Evolutionary conservation across 2,329 filamentous ascomycete genomes (phyloP).

Genomic region (Aspergillus ochraceus): DNA sequence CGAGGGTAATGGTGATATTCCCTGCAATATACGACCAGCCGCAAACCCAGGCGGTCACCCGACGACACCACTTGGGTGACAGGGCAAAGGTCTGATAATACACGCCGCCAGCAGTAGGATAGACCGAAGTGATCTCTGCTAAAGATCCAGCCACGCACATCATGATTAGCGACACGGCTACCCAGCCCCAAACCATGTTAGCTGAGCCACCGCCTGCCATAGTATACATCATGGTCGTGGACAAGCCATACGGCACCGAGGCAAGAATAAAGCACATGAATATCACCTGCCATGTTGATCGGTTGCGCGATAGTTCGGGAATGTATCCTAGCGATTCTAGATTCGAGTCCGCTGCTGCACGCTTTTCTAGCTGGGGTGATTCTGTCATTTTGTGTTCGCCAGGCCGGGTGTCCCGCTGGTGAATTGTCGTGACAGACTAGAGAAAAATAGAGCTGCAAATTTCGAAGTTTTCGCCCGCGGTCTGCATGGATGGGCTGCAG

Average conservation of each 20-base stretch:
- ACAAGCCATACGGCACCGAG: constrained; percentile 71
- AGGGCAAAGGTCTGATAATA: constrained; percentile 71
- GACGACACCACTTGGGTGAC: constrained; percentile 61
- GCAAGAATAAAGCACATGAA: constrained; percentile 63
- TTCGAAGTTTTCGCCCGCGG: background rate
- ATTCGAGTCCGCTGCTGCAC: constrained; percentile 11
- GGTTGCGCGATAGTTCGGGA: constrained; percentile 23
- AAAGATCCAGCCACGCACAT: constrained; percentile 64
- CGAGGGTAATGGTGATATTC: constrained; percentile 74
- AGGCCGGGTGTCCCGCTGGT: background rate
- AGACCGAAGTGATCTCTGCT: constrained; percentile 68
- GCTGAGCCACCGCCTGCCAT: constrained; percentile 68
- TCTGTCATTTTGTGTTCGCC: background rate
- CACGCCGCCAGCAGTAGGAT: constrained; percentile 66
- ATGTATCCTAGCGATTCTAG: constrained; percentile 21
- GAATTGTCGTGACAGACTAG: background rate
- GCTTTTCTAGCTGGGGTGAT: background rate
- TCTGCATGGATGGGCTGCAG: background rate
- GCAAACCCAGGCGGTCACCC: constrained; percentile 65
- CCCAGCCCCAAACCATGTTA: constrained; percentile 70
- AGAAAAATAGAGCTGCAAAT: background rate
- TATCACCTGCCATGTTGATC: constrained; percentile 22
- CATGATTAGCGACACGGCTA: constrained; percentile 63
- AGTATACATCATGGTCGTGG: constrained; percentile 69
- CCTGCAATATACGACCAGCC: constrained; percentile 75